These are phyloP conservation scores for Fusarium transvaalense DNA, from an alignment of 2,329 filamentous ascomycete genomes.

Conservation along the genomic window DNA sequence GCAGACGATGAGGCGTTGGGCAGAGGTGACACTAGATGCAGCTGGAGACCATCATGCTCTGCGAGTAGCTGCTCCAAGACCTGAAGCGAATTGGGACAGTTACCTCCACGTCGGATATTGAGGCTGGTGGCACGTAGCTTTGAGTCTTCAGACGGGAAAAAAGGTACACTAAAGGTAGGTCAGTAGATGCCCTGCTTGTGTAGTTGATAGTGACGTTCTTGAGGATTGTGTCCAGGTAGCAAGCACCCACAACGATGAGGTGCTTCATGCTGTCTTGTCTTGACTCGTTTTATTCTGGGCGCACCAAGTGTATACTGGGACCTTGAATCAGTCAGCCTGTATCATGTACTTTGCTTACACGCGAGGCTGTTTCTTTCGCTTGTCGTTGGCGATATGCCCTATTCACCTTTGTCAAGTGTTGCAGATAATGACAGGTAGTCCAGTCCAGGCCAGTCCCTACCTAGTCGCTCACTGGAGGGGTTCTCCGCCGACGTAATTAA, in stretches of 20 bases:
- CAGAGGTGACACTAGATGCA: conserved; percentile 65
- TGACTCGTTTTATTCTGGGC: background rate
- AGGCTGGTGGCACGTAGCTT: conserved; percentile 76
- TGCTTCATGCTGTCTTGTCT: conserved; percentile 59
- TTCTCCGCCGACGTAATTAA: conserved; percentile 12
- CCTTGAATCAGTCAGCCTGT: background rate
- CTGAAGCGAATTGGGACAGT: conserved; percentile 78
- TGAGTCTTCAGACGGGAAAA: conserved; percentile 77
- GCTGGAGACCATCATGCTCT: conserved; percentile 46
- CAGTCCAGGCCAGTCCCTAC: too few species aligned
- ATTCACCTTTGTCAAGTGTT: background rate
- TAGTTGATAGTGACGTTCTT: conserved; percentile 60
- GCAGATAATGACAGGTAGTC: background rate
- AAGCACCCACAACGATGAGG: conserved; percentile 74
- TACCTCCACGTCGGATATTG: conserved; percentile 75
- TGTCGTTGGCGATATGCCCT: conserved; percentile 3
- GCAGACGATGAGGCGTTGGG: conserved; percentile 66
- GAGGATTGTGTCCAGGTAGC: conserved; percentile 78
- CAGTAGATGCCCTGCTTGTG: conserved; percentile 14
- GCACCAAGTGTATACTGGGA: background rate
- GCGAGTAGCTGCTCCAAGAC: conserved; percentile 74
- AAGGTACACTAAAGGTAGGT: conserved; percentile 65
- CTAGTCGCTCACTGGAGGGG: background rate
- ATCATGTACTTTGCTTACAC: background rate
- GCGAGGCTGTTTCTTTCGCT: background rate